Percentiles rank a stretch among this genome's conserved stretches.
Evolutionary conservation across 1,139 yeast genomes (phyloP).

Genomic region (Kluyveromyces sp.): DNA sequence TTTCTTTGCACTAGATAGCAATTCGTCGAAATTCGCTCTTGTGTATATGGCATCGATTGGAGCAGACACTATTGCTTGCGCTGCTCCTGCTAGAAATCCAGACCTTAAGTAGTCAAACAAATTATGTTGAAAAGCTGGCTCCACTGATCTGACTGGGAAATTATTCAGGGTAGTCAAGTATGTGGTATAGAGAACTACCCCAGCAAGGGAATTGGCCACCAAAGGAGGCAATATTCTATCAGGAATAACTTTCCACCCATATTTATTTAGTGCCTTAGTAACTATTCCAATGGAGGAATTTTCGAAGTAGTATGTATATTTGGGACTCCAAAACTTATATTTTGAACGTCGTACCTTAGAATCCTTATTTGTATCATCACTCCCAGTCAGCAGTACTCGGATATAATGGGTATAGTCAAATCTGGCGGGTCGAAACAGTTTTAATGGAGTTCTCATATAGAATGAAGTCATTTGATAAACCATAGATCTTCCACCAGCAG

Average conservation of each 20-base stretch:
- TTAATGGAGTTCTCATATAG: conserved; percentile 75
- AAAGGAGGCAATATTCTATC: conserved; percentile 81
- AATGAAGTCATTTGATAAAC: conserved; percentile 72
- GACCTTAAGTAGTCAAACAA: conserved; percentile 62
- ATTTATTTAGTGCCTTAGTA: conserved; percentile 57
- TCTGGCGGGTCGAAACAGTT: conserved; percentile 81
- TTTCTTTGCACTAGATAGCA: conserved; percentile 46
- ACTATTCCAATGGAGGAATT: conserved; percentile 75
- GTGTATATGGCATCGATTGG: conserved; percentile 90
- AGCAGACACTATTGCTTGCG: conserved; percentile 87
- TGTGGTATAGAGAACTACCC: conserved; percentile 74
- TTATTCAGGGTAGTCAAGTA: conserved; percentile 48
- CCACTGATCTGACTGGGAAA: conserved; percentile 9
- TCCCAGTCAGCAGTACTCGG: conserved; percentile 40
- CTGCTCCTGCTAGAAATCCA: conserved; percentile 79
- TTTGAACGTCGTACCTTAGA: conserved; percentile 13
- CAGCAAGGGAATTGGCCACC: conserved; percentile 80
- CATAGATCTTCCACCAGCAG: conserved; percentile 79
- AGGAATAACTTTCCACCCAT: conserved; percentile 86
- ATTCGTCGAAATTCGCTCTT: conserved; percentile 67
- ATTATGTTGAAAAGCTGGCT: conserved; percentile 11
- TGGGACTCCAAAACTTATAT: conserved; percentile 47
- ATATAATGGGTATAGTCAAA: conserved; percentile 75
- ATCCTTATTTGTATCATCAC: conserved; percentile 13
- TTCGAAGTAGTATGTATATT: conserved; percentile 28